Base-by-base conservation (phyloP, 1,284 basidiomycete species). In the Tranzscheliella williamsii region DNA sequence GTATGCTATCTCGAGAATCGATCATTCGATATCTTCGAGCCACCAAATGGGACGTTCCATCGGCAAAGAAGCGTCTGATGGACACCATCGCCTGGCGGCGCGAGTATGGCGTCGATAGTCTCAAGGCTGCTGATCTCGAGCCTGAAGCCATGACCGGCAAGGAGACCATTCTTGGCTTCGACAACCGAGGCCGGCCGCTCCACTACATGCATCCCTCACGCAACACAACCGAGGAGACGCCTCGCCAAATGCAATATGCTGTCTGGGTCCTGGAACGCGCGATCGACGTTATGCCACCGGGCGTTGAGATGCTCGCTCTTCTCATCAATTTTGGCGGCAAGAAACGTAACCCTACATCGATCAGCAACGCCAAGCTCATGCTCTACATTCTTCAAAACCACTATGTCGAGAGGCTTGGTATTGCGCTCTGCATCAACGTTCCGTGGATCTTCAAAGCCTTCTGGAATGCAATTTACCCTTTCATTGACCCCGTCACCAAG, bases 181-280 rank as follows among this genome's bases (percentile, higher is more conserved):
- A 80, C 61, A 68, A 72, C 32, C 57, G 72, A n/a, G 70, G 67
- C 23, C 57, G 79, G 26, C 79, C 79, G 3, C 67, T 79, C 13
- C 66, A 79, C 40, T 79, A 80, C 69, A 80, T 80, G 79, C 73
- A 75, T 24, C 77, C 78, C 3, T 69, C 72, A n/a, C 60, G 73
- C 35, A 75, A 76, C 57, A 72, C 70, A 39, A 67, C 62, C 24
- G 49, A 69, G 22, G 70, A 73, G 38, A 70, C 73, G 4, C 74
- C 73, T 0, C 32, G 67, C 15, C 79, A 80, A 54, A 80, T 80
- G 65, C 69, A 75, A 29, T 79, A 72, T 33, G 78, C 79, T 24
- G 78, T 80, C 4, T 80, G 78, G 78, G 73, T 75, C 45, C 64
- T 80, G 17, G 79, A 80, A 52, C 57, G 71, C 12, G 65, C 71